These are phyloP conservation scores for Bipolaris sorokiniana DNA, from an alignment of 2,329 filamentous ascomycete genomes.

Conservation along the genomic window DNA sequence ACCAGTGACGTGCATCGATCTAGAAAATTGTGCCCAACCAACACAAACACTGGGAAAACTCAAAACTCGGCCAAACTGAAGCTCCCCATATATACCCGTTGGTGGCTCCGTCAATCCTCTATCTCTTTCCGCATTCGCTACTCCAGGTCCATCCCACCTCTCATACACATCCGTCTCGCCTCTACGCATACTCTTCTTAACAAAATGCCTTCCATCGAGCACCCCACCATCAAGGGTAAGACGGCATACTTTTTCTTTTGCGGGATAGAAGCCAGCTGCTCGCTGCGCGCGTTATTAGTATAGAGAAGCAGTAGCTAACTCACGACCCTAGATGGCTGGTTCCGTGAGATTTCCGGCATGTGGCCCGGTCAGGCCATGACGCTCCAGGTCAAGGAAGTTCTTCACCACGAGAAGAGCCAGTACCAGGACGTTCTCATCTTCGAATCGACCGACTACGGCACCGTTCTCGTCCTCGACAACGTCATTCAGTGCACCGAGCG, in stretches of 20 bases:
- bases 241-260: background rate
- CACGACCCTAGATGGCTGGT: slow-evolving; percentile 88
- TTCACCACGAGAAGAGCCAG: slow-evolving; percentile 98
- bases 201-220: slow-evolving; percentile 70
- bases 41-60: slow-evolving; percentile 18
- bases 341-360: slow-evolving; percentile 98
- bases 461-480: slow-evolving; percentile 95
- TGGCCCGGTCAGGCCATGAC: slow-evolving; percentile 99
- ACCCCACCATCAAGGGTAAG: slow-evolving; percentile 77
- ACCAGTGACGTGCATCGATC: slow-evolving; percentile 32
- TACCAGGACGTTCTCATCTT: slow-evolving; percentile 99
- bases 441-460: slow-evolving; percentile 96
- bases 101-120: slow-evolving; percentile 19
- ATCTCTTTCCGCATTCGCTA: slow-evolving; percentile 15
- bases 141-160: background rate
- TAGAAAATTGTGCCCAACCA: slow-evolving; percentile 19
- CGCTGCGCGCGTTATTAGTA: background rate
- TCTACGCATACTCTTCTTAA: slow-evolving; percentile 33
- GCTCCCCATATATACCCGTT: slow-evolving; percentile 30
- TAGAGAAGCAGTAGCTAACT: slow-evolving; percentile 2
- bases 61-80: slow-evolving; percentile 31
- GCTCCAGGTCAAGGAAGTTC: slow-evolving; percentile 84
- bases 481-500: slow-evolving; percentile 99
- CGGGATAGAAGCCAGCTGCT: background rate
- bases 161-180: slow-evolving; percentile 4